These are phyloP conservation scores for Pisolithus tinctorius DNA, from an alignment of 768 basidiomycete species.

Conservation along the genomic window DNA sequence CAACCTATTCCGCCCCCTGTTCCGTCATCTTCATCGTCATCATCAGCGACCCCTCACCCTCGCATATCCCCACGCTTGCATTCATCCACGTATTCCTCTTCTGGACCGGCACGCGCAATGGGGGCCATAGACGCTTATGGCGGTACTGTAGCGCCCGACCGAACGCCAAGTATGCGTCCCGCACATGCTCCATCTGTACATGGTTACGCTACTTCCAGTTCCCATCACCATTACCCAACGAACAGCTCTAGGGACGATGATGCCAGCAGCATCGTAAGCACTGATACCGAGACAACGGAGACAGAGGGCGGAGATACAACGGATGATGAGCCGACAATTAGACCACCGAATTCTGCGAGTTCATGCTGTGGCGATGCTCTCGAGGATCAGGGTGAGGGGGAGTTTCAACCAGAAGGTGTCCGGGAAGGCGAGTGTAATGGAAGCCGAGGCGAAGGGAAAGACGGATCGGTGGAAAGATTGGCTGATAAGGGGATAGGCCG, in stretches of 20 bases:
- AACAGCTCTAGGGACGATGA: slow-evolving; percentile 19
- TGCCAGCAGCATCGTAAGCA: slow-evolving; percentile 28
- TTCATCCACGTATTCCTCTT: slow-evolving; percentile 9
- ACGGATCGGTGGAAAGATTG: neutral
- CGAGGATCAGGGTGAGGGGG: slow-evolving; percentile 21
- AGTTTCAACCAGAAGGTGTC: slow-evolving; percentile 16
- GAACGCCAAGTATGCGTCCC: slow-evolving; percentile 21
- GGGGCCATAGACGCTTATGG: slow-evolving; percentile 50
- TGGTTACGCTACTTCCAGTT: neutral
- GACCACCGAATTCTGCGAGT: slow-evolving; percentile 38
- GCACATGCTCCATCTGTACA: slow-evolving; percentile 1
- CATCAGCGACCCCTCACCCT: slow-evolving; percentile 15
- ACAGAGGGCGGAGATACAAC: slow-evolving; percentile 55
- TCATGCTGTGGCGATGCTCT: slow-evolving; percentile 31
- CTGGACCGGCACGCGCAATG: slow-evolving; percentile 43
- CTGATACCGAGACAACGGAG: slow-evolving; percentile 39
- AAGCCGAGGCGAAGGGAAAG: neutral
- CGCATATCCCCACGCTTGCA: slow-evolving; percentile 8
- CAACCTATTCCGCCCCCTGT: slow-evolving; percentile 17
- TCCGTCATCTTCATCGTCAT: slow-evolving; percentile 17
- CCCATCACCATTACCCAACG: slow-evolving; percentile 1
- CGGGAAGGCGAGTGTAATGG: slow-evolving; percentile 1
- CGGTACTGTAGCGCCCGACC: slow-evolving; percentile 31
- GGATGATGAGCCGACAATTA: slow-evolving; percentile 77
- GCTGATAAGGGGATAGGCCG: neutral